Evolutionary conservation across 108 stramenopile species (phyloP).

Genomic region (Discostella pseudostelligera): DNA sequence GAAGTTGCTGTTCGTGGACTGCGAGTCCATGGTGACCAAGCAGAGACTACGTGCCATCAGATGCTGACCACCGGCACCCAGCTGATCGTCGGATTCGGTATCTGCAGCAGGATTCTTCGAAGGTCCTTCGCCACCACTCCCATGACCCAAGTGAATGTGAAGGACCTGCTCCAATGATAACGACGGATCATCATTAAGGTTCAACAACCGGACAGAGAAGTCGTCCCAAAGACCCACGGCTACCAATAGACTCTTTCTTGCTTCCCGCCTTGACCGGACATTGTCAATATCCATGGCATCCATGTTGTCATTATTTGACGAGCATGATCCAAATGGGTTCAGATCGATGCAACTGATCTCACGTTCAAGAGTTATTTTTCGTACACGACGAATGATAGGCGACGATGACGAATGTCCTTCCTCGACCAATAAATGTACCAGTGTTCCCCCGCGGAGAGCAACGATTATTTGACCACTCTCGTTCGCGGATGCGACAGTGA

Average conservation of each 20-base stretch:
- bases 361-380: constrained; percentile 66
- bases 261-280: constrained; percentile 2
- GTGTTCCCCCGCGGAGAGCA: constrained; percentile 73
- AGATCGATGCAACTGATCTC: constrained; percentile 95
- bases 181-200: constrained; percentile 46
- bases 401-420: constrained; percentile 10
- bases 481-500: constrained; percentile 93
- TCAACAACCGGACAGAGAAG: constrained; percentile 86
- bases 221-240: constrained; percentile 93
- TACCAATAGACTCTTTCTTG: constrained; percentile 35
- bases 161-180: constrained; percentile 40
- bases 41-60: constrained; percentile 86
- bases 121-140: constrained; percentile 21
- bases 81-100: constrained; percentile 23
- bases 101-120: neutral
- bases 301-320: constrained; percentile 8
- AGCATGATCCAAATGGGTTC: constrained; percentile 62
- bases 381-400: constrained; percentile 32
- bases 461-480: constrained; percentile 84
- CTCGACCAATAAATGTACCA: constrained; percentile 66
- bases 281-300: constrained; percentile 58
- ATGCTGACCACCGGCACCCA: constrained; percentile 38
- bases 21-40: constrained; percentile 68
- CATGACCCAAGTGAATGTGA: constrained; percentile 52
- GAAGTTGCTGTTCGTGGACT: constrained; percentile 21